Evolutionary conservation across 192 early-diverging fungal genomes (phyloP).

Genomic region (Backusella sp.): DNA sequence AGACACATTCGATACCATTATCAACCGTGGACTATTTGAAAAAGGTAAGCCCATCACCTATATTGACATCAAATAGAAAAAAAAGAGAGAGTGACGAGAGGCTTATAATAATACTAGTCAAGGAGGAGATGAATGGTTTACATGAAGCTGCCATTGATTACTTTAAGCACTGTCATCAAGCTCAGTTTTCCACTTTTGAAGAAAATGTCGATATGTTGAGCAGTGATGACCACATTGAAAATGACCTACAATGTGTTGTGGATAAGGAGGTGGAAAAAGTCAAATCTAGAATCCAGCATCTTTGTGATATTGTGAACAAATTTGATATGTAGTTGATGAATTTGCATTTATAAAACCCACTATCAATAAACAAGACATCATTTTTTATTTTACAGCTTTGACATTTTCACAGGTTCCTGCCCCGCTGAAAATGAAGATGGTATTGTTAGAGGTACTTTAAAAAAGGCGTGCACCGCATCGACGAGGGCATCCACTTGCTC

Average conservation of each 20-base stretch:
- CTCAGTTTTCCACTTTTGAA: not conserved
- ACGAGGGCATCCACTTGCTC: slow-evolving; percentile 52
- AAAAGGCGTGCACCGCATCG: slow-evolving; percentile 25
- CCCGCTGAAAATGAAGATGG: not conserved
- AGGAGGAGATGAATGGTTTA: not conserved
- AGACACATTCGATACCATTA: not conserved
- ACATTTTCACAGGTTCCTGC: not conserved
- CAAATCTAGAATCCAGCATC: not conserved
- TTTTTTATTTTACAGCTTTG: not conserved
- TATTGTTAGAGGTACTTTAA: slow-evolving; percentile 5
- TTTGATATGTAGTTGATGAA: not conserved
- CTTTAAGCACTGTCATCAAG: not conserved
- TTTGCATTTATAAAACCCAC: not conserved
- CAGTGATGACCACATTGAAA: not conserved
- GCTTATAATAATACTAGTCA: not conserved
- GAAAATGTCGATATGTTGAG: not conserved
- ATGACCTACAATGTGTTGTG: not conserved
- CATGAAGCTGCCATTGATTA: not conserved
- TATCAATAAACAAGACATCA: not conserved
- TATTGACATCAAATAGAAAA: not conserved
- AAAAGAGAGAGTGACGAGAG: not conserved
- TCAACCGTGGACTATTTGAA: not conserved
- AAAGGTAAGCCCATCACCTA: not conserved
- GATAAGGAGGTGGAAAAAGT: not conserved
- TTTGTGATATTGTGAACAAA: not conserved